Conservation (phyloP, 2,329 filamentous ascomycete genomes). For the Aspergillus sp. region DNA sequence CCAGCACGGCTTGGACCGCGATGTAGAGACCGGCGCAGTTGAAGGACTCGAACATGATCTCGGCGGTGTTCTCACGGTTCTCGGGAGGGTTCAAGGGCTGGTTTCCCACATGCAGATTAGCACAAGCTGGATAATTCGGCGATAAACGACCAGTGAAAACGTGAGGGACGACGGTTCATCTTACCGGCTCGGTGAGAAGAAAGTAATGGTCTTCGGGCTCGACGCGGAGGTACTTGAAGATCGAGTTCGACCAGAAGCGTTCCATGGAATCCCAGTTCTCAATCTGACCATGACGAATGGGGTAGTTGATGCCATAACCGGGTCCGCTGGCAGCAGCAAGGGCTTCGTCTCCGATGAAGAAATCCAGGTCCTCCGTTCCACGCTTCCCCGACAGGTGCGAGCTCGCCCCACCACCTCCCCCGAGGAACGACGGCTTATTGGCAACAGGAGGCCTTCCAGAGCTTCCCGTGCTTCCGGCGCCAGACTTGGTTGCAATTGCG, state of each 20-base stretch:
- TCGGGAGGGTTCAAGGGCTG: conserved; percentile 96
- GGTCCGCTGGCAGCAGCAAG: conserved; percentile 79
- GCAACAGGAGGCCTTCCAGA: conserved; percentile 84
- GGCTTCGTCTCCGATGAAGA: conserved; percentile 97
- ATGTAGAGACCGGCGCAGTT: conserved; percentile 99
- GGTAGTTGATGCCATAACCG: conserved; percentile 95
- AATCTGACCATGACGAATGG: conserved; percentile 95
- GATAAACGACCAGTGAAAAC: not conserved
- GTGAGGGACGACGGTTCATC: conserved; percentile 26
- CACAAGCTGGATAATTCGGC: not conserved
- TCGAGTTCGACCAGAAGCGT: conserved; percentile 99
- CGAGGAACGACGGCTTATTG: conserved; percentile 94
- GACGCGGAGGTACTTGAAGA: conserved; percentile 98
- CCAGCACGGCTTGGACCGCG: conserved; percentile 94
- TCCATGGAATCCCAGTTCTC: conserved; percentile 99
- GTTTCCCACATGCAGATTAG: not conserved
- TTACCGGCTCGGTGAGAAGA: conserved; percentile 91
- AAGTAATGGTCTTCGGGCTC: conserved; percentile 99
- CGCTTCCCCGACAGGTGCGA: conserved; percentile 87
- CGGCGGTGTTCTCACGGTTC: conserved; percentile 97
- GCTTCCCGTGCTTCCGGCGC: conserved; percentile 63
- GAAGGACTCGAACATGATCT: conserved; percentile 99
- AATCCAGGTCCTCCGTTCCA: conserved; percentile 95
- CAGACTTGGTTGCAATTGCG: conserved; percentile 91
- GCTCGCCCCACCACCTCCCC: conserved; percentile 77